phyloP scores from a whole-genome alignment of 257 asterid genomes.

The Solanum ossicruentum region DNA sequence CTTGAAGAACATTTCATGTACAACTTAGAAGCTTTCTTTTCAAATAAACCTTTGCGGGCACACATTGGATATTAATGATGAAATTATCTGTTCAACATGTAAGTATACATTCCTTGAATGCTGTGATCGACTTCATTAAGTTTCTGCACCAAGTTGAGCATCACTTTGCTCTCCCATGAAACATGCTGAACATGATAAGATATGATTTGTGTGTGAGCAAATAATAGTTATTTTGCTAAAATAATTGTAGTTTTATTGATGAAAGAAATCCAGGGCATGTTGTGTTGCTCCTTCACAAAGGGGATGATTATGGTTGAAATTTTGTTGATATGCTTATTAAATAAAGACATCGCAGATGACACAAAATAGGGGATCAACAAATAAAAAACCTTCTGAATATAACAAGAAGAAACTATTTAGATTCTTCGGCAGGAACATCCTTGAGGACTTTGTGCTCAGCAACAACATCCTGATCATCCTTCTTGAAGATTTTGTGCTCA shows the following conservation, averaged over 20 bases:
- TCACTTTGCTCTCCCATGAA: neutral
- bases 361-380: neutral
- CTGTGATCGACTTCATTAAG: neutral
- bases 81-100: neutral
- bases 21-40: conserved; percentile 60
- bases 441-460: too few species aligned
- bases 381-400: neutral
- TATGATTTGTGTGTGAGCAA: neutral
- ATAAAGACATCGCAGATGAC: neutral
- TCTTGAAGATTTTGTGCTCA: neutral
- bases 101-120: neutral
- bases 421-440: neutral
- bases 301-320: neutral
- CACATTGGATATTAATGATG: conserved; percentile 14
- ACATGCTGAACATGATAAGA: neutral
- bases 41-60: conserved; percentile 29
- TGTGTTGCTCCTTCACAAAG: neutral
- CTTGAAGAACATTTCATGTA: conserved; percentile 7
- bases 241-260: neutral
- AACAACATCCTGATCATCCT: neutral
- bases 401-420: neutral
- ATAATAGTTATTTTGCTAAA: neutral
- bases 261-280: neutral
- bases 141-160: neutral
- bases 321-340: neutral